These are phyloP conservation scores for Termitomyces sp. DNA, from an alignment of 1,284 basidiomycete genomes.

Conservation along the genomic window DNA sequence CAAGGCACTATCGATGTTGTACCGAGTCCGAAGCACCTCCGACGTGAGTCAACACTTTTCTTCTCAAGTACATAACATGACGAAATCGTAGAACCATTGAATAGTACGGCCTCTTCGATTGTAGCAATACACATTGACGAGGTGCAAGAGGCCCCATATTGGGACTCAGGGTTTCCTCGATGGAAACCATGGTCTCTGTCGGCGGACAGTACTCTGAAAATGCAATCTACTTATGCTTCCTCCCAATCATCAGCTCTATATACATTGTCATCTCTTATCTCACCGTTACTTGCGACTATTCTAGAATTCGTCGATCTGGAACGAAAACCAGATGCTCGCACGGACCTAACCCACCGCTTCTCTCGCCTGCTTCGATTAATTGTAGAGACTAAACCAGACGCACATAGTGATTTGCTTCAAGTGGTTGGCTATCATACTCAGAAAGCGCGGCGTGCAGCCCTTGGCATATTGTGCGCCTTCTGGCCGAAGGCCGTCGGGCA, in stretches of 20 bases:
- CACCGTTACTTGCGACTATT: slow-evolving; percentile 54
- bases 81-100: slow-evolving; percentile 6
- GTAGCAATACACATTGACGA: slow-evolving; percentile 62
- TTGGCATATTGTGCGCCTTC: slow-evolving; percentile 51
- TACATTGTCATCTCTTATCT: slow-evolving; percentile 51
- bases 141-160: slow-evolving; percentile 30
- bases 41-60: slow-evolving; percentile 9
- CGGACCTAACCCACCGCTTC: slow-evolving; percentile 45
- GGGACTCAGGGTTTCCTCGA: neutral
- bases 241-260: slow-evolving; percentile 51
- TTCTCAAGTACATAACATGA: neutral
- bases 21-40: neutral
- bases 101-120: slow-evolving; percentile 24
- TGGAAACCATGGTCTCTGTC: slow-evolving; percentile 29
- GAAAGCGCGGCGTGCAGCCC: slow-evolving; percentile 48
- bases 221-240: slow-evolving; percentile 51
- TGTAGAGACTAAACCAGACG: slow-evolving; percentile 58
- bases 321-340: slow-evolving; percentile 25
- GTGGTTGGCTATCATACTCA: slow-evolving; percentile 62
- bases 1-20: slow-evolving; percentile 27
- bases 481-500: slow-evolving; percentile 71
- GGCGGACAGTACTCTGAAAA: slow-evolving; percentile 9
- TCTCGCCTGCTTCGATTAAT: slow-evolving; percentile 55
- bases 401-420: slow-evolving; percentile 64
- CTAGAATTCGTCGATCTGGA: slow-evolving; percentile 49